A percentile compares a stretch with the other conserved stretches of the same genome.
phyloP scores from a whole-genome alignment of 2,329 filamentous ascomycete species.

The Tolypocladium tropicale region DNA sequence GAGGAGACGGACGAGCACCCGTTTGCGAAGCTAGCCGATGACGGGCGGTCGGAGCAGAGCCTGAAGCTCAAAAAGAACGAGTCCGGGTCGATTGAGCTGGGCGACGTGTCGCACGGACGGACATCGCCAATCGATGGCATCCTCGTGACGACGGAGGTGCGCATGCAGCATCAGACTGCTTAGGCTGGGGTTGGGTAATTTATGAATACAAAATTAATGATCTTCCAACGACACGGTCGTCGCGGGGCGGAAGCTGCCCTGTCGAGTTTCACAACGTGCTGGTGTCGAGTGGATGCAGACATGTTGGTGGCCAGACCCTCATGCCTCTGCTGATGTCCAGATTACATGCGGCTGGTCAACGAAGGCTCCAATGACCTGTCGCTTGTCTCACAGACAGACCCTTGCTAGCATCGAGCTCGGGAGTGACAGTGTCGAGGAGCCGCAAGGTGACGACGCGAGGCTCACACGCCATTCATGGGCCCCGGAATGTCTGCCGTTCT shows the following conservation, averaged over 20 bases:
- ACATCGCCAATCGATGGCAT: not conserved
- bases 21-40: conserved; percentile 2
- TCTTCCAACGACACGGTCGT: not conserved
- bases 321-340: no score
- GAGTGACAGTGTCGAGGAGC: no score
- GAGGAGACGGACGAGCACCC: conserved; percentile 4
- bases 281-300: not conserved
- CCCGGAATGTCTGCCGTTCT: no score
- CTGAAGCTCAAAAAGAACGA: not conserved
- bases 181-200: not conserved
- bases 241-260: not conserved
- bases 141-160: conserved; percentile 4
- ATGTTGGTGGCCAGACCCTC: no score
- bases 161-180: conserved; percentile 1
- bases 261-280: not conserved
- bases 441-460: no score
- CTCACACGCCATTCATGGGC: no score
- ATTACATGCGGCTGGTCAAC: no score
- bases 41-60: not conserved
- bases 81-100: conserved; percentile 2
- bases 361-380: no score
- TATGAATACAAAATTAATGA: not conserved
- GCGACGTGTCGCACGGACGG: not conserved
- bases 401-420: no score
- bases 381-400: no score